Conservation (phyloP, 495 filamentous ascomycete species). For the Aspergillus incahuasiensis region DNA sequence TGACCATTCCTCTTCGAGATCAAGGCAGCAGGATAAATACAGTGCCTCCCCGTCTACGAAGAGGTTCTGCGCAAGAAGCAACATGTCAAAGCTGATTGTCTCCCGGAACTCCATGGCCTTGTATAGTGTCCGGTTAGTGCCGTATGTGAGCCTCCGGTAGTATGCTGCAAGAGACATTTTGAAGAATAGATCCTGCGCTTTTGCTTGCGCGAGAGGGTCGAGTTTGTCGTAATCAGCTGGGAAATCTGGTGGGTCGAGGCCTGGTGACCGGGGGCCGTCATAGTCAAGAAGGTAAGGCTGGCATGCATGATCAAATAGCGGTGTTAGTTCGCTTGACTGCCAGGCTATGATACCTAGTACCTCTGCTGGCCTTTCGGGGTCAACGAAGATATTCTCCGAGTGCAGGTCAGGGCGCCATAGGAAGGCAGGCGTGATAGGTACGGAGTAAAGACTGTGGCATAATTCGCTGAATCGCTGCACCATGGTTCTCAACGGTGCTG, state of each 20-base stretch:
- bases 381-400: constrained; percentile 34
- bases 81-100: constrained; percentile 18
- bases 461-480: too few relatives aligned
- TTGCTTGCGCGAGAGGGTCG: constrained; percentile 13
- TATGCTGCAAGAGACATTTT: constrained; percentile 19
- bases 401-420: constrained; percentile 39
- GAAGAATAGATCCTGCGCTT: constrained; percentile 20
- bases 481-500: too few relatives aligned
- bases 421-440: constrained; percentile 19
- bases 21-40: constrained; percentile 18
- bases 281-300: constrained; percentile 27
- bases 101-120: constrained; percentile 23
- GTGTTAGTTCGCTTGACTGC: constrained; percentile 26
- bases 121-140: constrained; percentile 15
- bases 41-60: constrained; percentile 24
- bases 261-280: constrained; percentile 16
- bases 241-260: constrained; percentile 14
- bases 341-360: constrained; percentile 33
- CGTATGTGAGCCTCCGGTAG: constrained; percentile 14
- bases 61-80: constrained; percentile 21
- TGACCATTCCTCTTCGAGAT: constrained; percentile 24
- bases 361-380: constrained; percentile 24
- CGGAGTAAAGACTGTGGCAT: too few relatives aligned
- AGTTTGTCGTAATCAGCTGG: constrained; percentile 20
- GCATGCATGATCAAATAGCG: constrained; percentile 27